Conservation (phyloP, 2,329 filamentous ascomycete genomes). For the Botrytis fabae region DNA sequence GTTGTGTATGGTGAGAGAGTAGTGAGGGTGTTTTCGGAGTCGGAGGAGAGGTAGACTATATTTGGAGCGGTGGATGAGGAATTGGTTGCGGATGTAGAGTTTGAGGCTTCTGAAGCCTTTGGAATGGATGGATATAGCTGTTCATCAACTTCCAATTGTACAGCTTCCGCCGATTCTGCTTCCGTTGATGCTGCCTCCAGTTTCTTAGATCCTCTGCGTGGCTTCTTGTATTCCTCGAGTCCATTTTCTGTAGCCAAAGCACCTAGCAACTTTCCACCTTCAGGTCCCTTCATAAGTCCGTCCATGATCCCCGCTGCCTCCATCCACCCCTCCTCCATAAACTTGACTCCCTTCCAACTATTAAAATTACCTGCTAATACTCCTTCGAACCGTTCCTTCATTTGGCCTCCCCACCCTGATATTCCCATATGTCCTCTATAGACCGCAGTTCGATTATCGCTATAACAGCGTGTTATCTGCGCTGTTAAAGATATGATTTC, state of each 20-base stretch:
- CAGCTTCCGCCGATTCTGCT: not conserved
- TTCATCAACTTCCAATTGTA: not conserved
- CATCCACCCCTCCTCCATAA: slow-evolving; percentile 73
- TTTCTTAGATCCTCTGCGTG: slow-evolving; percentile 1
- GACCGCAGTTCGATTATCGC: slow-evolving; percentile 72
- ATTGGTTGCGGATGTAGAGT: slow-evolving; percentile 67
- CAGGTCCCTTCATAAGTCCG: slow-evolving; percentile 61
- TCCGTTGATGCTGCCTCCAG: no score
- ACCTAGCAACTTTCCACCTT: slow-evolving; percentile 60
- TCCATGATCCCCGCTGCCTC: slow-evolving; percentile 65
- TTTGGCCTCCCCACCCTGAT: slow-evolving; percentile 72
- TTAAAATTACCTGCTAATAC: slow-evolving; percentile 69
- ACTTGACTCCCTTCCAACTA: slow-evolving; percentile 76
- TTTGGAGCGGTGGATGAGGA: slow-evolving; percentile 64
- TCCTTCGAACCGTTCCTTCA: slow-evolving; percentile 79
- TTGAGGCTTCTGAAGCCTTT: not conserved
- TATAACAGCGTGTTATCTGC: slow-evolving; percentile 86
- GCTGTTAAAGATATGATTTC: slow-evolving; percentile 80
- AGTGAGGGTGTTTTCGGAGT: slow-evolving; percentile 82
- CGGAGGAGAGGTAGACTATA: slow-evolving; percentile 86
- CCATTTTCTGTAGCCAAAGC: slow-evolving; percentile 31
- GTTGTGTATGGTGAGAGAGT: slow-evolving; percentile 83
- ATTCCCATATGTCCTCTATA: slow-evolving; percentile 73
- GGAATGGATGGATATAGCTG: not conserved
- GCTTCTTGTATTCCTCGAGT: slow-evolving; percentile 12